A percentile compares a stretch with the other conserved stretches of the same genome.
phyloP scores from a whole-genome alignment of 78 protist species.

The Cavenderia fasciculata region DNA sequence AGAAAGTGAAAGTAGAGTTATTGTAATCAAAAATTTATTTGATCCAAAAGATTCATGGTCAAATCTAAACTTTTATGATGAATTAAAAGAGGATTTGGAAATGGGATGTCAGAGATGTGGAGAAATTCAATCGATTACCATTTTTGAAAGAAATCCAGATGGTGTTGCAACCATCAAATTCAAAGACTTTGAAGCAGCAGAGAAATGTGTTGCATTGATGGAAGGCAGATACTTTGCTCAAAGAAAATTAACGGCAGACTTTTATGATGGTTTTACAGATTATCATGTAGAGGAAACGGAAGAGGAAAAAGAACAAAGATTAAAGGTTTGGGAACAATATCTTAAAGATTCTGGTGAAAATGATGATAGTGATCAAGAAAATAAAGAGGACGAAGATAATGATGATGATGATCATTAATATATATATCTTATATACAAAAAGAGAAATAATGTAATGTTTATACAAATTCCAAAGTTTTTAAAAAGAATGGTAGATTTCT shows the following conservation, averaged over 20 bases:
- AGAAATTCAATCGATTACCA: conserved; percentile 29
- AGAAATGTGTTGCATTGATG: conserved; percentile 76
- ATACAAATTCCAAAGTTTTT: too few species aligned
- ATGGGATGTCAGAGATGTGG: conserved; percentile 77
- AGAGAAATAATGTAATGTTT: too few species aligned
- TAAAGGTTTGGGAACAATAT: conserved; percentile 63
- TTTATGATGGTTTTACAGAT: conserved; percentile 80
- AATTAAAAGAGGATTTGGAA: conserved; percentile 51
- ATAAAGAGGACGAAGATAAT: not conserved
- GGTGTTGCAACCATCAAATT: conserved; percentile 79
- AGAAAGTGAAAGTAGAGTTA: conserved; percentile 47
- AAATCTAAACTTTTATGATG: conserved; percentile 54
- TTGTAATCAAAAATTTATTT: conserved; percentile 43
- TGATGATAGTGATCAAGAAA: not conserved
- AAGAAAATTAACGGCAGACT: conserved; percentile 42
- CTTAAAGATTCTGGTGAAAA: conserved; percentile 1
- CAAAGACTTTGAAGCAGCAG: conserved; percentile 56
- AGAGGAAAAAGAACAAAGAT: conserved; percentile 56
- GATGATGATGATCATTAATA: too few species aligned
- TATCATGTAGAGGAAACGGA: conserved; percentile 80
- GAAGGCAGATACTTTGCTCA: conserved; percentile 73
- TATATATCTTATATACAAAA: too few species aligned
- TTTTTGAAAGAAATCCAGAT: conserved; percentile 79
- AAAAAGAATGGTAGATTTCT: too few species aligned
- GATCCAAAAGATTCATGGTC: conserved; percentile 35